These are phyloP conservation scores for Plenodomus tracheiphilus DNA, from an alignment of 2,329 filamentous ascomycete species.

Conservation along the genomic window DNA sequence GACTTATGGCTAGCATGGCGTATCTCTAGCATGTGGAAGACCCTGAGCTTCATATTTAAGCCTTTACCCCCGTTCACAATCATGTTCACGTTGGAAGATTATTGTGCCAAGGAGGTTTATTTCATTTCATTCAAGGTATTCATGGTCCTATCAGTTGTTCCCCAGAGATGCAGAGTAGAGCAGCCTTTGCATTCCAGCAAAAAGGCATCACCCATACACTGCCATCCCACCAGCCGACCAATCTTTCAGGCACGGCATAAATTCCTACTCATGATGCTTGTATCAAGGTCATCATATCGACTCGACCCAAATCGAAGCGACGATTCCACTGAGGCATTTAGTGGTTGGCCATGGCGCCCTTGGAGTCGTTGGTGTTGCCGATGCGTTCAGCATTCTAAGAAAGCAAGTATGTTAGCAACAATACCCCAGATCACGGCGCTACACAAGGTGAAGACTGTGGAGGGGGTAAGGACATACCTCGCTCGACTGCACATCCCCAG, in stretches of 20 bases:
- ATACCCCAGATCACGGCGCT: too few relatives aligned
- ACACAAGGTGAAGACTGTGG: too few relatives aligned
- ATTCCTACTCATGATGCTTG: slow-evolving; percentile 16
- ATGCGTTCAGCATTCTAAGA: slow-evolving; percentile 46
- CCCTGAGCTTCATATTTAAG: too few relatives aligned
- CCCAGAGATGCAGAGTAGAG: too few relatives aligned
- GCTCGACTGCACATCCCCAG: slow-evolving; percentile 57
- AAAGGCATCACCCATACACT: slow-evolving; percentile 18
- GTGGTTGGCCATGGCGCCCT: slow-evolving; percentile 41
- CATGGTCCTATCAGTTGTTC: slow-evolving; percentile 5
- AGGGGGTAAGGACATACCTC: slow-evolving; percentile 21
- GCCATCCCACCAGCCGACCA: slow-evolving; percentile 10
- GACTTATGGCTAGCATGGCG: too few relatives aligned
- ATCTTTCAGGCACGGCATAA: slow-evolving; percentile 13
- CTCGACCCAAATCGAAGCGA: neutral
- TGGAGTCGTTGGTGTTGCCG: slow-evolving; percentile 49
- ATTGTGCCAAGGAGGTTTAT: neutral
- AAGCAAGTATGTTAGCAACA: slow-evolving; percentile 15
- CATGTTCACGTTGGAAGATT: too few relatives aligned
- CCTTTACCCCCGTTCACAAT: too few relatives aligned
- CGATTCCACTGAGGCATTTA: slow-evolving; percentile 24
- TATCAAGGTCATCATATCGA: slow-evolving; percentile 10
- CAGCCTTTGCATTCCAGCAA: slow-evolving; percentile 24
- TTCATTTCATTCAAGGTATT: slow-evolving; percentile 17
- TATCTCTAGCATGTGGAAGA: too few relatives aligned